Evolutionary conservation across 2,329 filamentous ascomycete genomes (phyloP), one percentile per base, ranked within the genome.

Genomic region (Truncatella angustata): DNA sequence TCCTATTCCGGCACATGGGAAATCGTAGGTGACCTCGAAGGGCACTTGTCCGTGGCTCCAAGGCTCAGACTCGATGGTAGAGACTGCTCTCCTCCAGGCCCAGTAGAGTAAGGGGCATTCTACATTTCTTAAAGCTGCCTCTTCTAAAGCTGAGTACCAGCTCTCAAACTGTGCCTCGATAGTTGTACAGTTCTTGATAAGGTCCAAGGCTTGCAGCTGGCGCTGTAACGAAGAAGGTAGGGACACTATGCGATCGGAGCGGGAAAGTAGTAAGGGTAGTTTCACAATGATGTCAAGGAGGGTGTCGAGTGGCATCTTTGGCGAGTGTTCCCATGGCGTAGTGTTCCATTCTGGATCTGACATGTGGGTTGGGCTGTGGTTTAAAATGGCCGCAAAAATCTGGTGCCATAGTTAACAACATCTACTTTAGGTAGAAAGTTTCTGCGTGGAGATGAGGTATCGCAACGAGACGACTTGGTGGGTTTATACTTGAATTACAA

Each of bases 221-320:
- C 78, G 74, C 10, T 67, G 60, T 1, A 72, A 54, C 0, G 73
- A 76, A 1, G 73, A 66, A 1, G 73, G 66, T 18, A 71, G 63
- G 1, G 66, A 61, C 4, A 69, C 52, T 30, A 80, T 64, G 10
- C 65, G 63, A 58, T 82, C 79, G 2, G 72, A 67, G 21, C 71
- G 73, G 10, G 66, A 66, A 39, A 81, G 68, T n/a, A 81, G 65
- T 1, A 68, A 62, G 1, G 81, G 78, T 5, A 83, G 58, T 6
- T 72, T 65, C 21, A 75, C 70, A 16, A 78, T 64, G 16, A 77
- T 69, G 57, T 84, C 81, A 57, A 84, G 69, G 3, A 84, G 72
- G 24, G 67, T 67, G 59, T 84, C 81, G 26, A 83, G 66, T 12
- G 67, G 56, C 10, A 73, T 76, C 53, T 81, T 80, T 14, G 75